These are phyloP conservation scores for Apostasia ramifera DNA, from an alignment of 106 monocot genomes.

Conservation along the genomic window DNA sequence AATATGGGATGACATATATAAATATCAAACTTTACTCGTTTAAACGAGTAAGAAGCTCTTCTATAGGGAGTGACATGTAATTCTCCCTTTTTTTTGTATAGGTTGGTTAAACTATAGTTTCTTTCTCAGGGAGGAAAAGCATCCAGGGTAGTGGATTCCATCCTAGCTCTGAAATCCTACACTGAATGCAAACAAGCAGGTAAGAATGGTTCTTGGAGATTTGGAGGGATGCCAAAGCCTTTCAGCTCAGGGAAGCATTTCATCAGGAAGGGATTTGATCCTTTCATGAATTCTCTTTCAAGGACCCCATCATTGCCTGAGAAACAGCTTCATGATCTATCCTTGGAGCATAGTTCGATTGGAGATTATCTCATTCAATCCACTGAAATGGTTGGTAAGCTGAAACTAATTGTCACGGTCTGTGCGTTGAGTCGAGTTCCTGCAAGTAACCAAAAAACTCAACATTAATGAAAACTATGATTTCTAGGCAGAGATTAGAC, in stretches of 20 bases:
- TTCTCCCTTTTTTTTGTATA: background rate
- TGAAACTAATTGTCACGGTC: background rate
- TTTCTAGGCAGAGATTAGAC: too few species aligned
- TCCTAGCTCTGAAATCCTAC: slow-evolving; percentile 75
- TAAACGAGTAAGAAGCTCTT: background rate
- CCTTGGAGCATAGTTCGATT: slow-evolving; percentile 26
- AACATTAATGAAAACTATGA: too few species aligned
- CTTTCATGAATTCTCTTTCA: slow-evolving; percentile 47
- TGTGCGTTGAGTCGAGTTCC: background rate
- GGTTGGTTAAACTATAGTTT: background rate
- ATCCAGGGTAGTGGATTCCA: slow-evolving; percentile 63
- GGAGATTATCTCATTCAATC: slow-evolving; percentile 28
- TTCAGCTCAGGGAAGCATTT: slow-evolving; percentile 50
- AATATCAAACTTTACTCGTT: background rate
- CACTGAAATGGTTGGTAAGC: slow-evolving; percentile 62
- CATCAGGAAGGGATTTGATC: slow-evolving; percentile 66
- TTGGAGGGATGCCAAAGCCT: slow-evolving; percentile 51
- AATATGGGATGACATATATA: too few species aligned
- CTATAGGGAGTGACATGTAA: background rate
- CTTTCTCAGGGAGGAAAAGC: slow-evolving; percentile 69
- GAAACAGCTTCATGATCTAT: slow-evolving; percentile 27
- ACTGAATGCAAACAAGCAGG: slow-evolving; percentile 48
- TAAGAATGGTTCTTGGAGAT: slow-evolving; percentile 48
- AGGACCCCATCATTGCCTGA: slow-evolving; percentile 33
- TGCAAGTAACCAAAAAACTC: background rate